Conservation (phyloP, 768 basidiomycete species). For the Kwoniella sp. region DNA sequence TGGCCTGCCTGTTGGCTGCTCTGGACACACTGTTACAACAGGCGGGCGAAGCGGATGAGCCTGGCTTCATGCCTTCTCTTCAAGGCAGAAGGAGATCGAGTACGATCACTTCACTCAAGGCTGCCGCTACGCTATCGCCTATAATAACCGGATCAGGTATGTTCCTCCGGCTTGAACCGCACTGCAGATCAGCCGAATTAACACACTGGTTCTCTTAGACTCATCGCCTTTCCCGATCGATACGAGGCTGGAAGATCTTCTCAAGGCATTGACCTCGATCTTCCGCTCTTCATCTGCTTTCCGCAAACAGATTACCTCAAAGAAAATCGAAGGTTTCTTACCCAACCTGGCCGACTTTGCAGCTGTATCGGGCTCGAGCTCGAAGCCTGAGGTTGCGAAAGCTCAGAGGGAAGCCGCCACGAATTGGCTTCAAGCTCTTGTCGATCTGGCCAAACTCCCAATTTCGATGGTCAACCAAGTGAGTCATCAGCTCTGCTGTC, state of each 20-base stretch:
- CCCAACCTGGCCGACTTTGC: conserved; percentile 46
- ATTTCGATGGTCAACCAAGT: conserved; percentile 33
- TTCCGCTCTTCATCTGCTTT: conserved; percentile 37
- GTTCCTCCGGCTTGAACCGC: not conserved
- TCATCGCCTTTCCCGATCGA: conserved; percentile 8
- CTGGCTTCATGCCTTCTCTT: conserved; percentile 15
- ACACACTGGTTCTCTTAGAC: not conserved
- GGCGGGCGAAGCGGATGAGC: conserved; percentile 37
- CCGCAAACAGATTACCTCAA: conserved; percentile 30
- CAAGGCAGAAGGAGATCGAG: conserved; percentile 32
- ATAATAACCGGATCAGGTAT: conserved; percentile 20
- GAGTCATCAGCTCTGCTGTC: conserved; percentile 4
- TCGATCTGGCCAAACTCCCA: conserved; percentile 37
- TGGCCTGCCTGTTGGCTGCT: conserved; percentile 71
- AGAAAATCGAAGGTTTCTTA: conserved; percentile 36
- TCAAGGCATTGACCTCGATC: conserved; percentile 28
- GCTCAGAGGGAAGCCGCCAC: conserved; percentile 32
- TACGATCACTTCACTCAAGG: conserved; percentile 35
- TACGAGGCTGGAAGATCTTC: conserved; percentile 27
- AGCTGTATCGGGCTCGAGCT: conserved; percentile 30
- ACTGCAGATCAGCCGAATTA: not conserved
- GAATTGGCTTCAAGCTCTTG: conserved; percentile 29
- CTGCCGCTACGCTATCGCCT: conserved; percentile 26
- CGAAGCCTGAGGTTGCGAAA: conserved; percentile 18
- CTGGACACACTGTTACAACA: conserved; percentile 64